Evolutionary conservation across 495 filamentous ascomycete genomes (phyloP).

Genomic region (Penicillium daleae): DNA sequence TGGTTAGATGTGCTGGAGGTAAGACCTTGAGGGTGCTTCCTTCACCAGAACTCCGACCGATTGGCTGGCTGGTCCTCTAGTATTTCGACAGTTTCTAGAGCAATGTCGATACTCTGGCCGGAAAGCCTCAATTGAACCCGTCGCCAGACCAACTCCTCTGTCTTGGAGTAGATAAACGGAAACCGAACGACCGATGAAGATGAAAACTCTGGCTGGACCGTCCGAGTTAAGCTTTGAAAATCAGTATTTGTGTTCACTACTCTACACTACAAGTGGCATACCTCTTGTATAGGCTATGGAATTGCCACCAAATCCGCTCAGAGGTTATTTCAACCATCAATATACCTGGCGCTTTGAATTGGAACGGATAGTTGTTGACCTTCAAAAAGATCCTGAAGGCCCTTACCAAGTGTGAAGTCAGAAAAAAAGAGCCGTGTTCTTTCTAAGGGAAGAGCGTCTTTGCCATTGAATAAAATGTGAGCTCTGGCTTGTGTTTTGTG

Average conservation of each 20-base stretch:
- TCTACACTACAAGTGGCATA: background rate
- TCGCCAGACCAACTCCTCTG: conserved; percentile 20
- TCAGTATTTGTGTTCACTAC: background rate
- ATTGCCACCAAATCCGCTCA: background rate
- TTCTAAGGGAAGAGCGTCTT: background rate
- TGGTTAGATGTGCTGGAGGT: background rate
- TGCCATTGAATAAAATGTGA: background rate
- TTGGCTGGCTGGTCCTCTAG: background rate
- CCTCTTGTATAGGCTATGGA: background rate
- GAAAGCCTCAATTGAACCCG: conserved; percentile 19
- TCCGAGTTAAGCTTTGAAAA: background rate
- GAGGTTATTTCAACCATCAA: background rate
- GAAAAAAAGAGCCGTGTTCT: background rate
- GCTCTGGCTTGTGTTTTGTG: background rate
- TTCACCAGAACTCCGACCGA: background rate
- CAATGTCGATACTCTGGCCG: conserved; percentile 16
- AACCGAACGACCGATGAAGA: background rate
- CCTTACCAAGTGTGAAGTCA: background rate
- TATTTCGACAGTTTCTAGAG: background rate
- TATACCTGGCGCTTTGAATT: background rate
- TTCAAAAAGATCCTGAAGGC: background rate
- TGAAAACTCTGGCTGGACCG: background rate
- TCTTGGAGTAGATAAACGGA: conserved; percentile 21
- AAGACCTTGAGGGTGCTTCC: background rate
- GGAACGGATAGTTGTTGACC: background rate